Conservation (phyloP, 2,329 filamentous ascomycete genomes). For the Achaetomium macrosporum region DNA sequence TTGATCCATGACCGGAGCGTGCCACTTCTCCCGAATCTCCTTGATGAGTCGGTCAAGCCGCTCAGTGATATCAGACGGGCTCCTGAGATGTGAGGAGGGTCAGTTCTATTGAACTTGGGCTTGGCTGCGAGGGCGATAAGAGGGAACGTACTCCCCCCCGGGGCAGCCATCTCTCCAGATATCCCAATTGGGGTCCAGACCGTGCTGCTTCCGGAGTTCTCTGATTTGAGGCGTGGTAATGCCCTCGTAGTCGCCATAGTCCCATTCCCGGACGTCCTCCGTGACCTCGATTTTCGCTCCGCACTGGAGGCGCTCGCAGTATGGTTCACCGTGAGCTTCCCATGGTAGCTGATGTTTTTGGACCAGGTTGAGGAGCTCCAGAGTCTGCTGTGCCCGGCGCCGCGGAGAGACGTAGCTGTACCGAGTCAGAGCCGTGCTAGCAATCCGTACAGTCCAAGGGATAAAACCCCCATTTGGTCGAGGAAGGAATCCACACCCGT, state of each 20-base stretch:
- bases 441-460: conserved; percentile 7
- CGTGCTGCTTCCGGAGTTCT: conserved; percentile 49
- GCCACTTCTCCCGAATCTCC: conserved; percentile 64
- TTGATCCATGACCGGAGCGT: conserved; percentile 55
- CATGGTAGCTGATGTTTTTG: conserved; percentile 67
- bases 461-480: conserved; percentile 1
- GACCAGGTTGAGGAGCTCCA: conserved; percentile 77
- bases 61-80: conserved; percentile 63
- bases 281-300: conserved; percentile 60
- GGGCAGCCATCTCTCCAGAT: conserved; percentile 88
- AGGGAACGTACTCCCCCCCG: conserved; percentile 61
- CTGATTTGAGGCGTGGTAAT: conserved; percentile 67
- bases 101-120: background rate
- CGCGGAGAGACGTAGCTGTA: conserved; percentile 78
- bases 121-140: too few species aligned
- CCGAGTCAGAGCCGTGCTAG: background rate
- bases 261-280: conserved; percentile 74
- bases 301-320: conserved; percentile 41
- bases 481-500: background rate
- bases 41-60: conserved; percentile 70
- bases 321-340: conserved; percentile 43
- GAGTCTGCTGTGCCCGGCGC: conserved; percentile 77
- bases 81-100: conserved; percentile 41
- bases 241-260: conserved; percentile 84
- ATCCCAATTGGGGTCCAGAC: conserved; percentile 61